These are phyloP conservation scores for Smittium culicis DNA, from an alignment of 371 early-diverging fungal species.

Conservation along the genomic window DNA sequence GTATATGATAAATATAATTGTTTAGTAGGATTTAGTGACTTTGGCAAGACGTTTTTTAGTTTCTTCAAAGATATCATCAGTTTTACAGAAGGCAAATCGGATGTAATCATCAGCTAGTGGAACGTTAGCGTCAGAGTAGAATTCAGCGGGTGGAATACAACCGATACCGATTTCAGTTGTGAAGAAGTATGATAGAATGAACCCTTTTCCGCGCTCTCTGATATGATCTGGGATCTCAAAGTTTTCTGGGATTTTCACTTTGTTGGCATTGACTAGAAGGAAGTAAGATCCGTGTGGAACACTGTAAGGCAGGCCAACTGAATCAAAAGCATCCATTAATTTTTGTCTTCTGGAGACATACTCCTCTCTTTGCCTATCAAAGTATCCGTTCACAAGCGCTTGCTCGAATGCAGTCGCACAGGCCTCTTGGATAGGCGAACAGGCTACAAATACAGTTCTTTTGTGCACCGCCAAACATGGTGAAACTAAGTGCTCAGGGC, in stretches of 20 bases:
- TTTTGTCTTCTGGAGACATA: slow-evolving; percentile 62
- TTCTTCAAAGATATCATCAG: slow-evolving; percentile 61
- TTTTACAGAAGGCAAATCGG: slow-evolving; percentile 90
- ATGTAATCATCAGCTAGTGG: slow-evolving; percentile 58
- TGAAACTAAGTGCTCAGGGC: slow-evolving; percentile 56
- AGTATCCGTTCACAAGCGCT: slow-evolving; percentile 47
- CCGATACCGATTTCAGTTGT: slow-evolving; percentile 82
- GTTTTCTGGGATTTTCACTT: slow-evolving; percentile 47
- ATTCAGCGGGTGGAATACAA: slow-evolving; percentile 84
- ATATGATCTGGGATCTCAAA: slow-evolving; percentile 49
- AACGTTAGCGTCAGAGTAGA: slow-evolving; percentile 61
- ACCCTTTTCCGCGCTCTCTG: slow-evolving; percentile 51
- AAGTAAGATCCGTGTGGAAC: slow-evolving; percentile 90
- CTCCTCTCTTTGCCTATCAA: slow-evolving; percentile 45
- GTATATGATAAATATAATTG: too few species aligned
- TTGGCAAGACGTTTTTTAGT: slow-evolving; percentile 55
- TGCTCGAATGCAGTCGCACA: slow-evolving; percentile 61
- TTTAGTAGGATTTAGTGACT: slow-evolving; percentile 35
- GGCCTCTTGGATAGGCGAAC: slow-evolving; percentile 85
- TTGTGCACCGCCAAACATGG: slow-evolving; percentile 76
- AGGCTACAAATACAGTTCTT: slow-evolving; percentile 75
- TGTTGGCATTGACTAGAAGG: slow-evolving; percentile 65
- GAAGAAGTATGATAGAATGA: slow-evolving; percentile 71
- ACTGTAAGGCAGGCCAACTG: slow-evolving; percentile 59
- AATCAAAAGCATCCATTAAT: slow-evolving; percentile 52